Evolutionary conservation across 208 protist genomes (phyloP).

Genomic region (Blechomonas ayalai): DNA sequence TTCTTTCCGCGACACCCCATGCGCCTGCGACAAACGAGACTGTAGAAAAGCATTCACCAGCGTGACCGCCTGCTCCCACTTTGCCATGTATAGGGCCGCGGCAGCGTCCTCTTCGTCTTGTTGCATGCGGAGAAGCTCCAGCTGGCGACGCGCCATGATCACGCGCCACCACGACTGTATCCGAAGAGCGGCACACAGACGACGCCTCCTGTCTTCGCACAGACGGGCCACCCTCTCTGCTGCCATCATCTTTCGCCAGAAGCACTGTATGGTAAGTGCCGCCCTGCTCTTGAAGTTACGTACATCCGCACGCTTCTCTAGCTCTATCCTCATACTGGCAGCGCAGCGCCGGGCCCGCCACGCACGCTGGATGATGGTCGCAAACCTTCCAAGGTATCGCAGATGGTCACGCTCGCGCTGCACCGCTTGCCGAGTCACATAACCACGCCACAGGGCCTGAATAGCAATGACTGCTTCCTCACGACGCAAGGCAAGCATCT

Average conservation of each 20-base stretch:
- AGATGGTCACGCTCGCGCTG: conserved; percentile 15
- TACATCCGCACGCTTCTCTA: conserved; percentile 18
- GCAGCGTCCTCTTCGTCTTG: conserved; percentile 47
- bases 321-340: conserved; percentile 19
- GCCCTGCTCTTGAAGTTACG: conserved; percentile 22
- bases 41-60: conserved; percentile 34
- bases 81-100: conserved; percentile 43
- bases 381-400: conserved; percentile 12
- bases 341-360: conserved; percentile 34
- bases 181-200: conserved; percentile 11
- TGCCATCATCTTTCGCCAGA: conserved; percentile 78
- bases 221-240: conserved; percentile 31
- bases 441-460: conserved; percentile 78
- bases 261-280: conserved; percentile 71
- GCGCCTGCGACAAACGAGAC: conserved; percentile 11
- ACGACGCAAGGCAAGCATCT: conserved; percentile 40
- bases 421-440: conserved; percentile 50
- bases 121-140: conserved; percentile 9
- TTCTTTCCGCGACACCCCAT: too few relatives aligned
- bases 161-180: conserved; percentile 77
- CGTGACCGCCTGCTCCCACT: conserved; percentile 52
- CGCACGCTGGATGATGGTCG: conserved; percentile 47
- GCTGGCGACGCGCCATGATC: conserved; percentile 28
- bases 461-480: conserved; percentile 61
- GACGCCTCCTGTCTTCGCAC: conserved; percentile 19